Conservation (phyloP, 2,329 filamentous ascomycete genomes). For the Pestalotiopsis sp. region DNA sequence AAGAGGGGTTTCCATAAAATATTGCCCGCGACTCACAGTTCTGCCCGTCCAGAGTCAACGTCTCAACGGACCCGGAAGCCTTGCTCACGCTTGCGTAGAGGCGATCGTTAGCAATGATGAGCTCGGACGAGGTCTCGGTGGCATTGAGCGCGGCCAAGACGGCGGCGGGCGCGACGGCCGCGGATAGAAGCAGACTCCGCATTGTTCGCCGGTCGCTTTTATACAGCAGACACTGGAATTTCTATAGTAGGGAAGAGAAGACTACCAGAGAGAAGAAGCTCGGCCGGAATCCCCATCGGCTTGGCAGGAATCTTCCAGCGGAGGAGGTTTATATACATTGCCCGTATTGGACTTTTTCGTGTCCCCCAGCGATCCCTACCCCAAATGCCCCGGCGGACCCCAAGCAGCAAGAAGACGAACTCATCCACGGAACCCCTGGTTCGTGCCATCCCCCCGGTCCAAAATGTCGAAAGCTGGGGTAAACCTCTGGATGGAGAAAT, state of each 20-base stretch:
- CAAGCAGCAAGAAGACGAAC: not conserved
- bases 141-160: slow-evolving; percentile 26
- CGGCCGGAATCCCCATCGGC: not conserved
- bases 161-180: not conserved
- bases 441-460: not conserved
- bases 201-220: not conserved
- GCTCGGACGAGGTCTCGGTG: slow-evolving; percentile 35
- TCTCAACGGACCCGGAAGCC: slow-evolving; percentile 37
- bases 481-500: slow-evolving; percentile 14
- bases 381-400: not conserved
- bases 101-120: slow-evolving; percentile 41
- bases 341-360: not conserved
- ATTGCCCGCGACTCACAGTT: slow-evolving; percentile 33
- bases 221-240: not conserved
- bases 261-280: not conserved
- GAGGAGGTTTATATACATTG: not conserved
- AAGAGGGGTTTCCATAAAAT: too few relatives aligned
- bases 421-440: not conserved
- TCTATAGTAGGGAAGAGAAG: not conserved
- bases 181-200: not conserved
- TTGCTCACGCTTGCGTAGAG: slow-evolving; percentile 41
- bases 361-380: not conserved
- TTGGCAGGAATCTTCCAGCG: not conserved
- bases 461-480: slow-evolving; percentile 2
- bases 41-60: slow-evolving; percentile 38